A percentile compares a stretch with the other conserved stretches of the same genome.
These are phyloP conservation scores for Phalaenopsis aphrodite DNA, from an alignment of 106 monocot species.

Conservation along the genomic window DNA sequence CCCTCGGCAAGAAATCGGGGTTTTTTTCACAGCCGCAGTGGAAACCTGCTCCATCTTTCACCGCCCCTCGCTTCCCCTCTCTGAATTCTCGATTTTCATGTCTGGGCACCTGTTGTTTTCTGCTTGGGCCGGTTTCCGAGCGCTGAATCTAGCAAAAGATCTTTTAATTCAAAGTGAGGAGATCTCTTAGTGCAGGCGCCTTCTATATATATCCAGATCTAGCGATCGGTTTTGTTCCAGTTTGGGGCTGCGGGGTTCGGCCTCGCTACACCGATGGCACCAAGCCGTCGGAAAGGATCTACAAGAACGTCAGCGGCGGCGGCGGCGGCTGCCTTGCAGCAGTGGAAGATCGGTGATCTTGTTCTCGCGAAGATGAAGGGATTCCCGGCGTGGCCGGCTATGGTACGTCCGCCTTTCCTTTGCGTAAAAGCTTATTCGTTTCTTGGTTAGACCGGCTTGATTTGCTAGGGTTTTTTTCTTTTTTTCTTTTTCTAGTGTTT, in stretches of 20 bases:
- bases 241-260: constrained; percentile 9
- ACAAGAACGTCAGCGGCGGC: constrained; percentile 40
- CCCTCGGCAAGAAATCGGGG: constrained; percentile 3
- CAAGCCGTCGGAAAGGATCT: constrained; percentile 59
- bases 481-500: constrained; percentile 3
- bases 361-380: constrained; percentile 99
- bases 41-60: not conserved
- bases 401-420: constrained; percentile 28
- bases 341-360: constrained; percentile 98
- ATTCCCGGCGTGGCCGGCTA: constrained; percentile 95
- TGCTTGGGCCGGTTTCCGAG: not conserved
- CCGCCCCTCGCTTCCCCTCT: not conserved
- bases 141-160: constrained; percentile 3
- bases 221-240: constrained; percentile 25
- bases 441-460: not conserved
- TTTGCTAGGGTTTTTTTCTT: constrained; percentile 10
- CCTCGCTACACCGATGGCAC: constrained; percentile 42
- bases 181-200: not conserved
- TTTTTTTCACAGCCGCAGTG: not conserved
- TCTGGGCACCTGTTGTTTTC: not conserved
- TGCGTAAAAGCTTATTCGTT: not conserved
- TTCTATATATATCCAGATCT: constrained; percentile 6
- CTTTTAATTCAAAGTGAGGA: not conserved
- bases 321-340: constrained; percentile 44
- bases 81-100: not conserved